Evolutionary conservation across 352 stramenopile species (phyloP).

Genomic region (Globisporangium nunn): DNA sequence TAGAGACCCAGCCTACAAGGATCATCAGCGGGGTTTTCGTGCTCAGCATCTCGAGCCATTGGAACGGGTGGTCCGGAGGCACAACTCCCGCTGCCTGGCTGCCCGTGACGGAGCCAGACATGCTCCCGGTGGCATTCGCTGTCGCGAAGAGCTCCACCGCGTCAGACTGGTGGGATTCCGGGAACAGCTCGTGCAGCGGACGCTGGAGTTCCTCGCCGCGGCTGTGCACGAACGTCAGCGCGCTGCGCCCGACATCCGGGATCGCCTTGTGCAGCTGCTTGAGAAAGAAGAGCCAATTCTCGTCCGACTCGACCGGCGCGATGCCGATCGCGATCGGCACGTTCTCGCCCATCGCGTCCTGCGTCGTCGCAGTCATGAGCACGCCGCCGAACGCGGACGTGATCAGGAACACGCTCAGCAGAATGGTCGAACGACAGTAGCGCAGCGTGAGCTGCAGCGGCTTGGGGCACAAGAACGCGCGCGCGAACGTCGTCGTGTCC

Average conservation of each 20-base stretch:
- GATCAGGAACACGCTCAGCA: constrained; percentile 65
- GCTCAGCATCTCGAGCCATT: constrained; percentile 63
- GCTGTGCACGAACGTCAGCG: constrained; percentile 62
- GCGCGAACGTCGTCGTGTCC: constrained; percentile 37
- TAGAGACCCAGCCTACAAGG: constrained; percentile 73
- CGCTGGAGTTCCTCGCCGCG: constrained; percentile 44
- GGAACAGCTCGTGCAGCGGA: constrained; percentile 36
- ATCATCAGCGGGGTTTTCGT: constrained; percentile 72
- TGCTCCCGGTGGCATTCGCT: not conserved
- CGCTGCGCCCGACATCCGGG: constrained; percentile 38
- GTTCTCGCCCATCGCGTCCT: constrained; percentile 75
- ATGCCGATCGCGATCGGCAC: constrained; percentile 59
- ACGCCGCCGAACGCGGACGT: constrained; percentile 62
- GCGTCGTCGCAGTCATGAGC: constrained; percentile 59
- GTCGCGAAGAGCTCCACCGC: constrained; percentile 51
- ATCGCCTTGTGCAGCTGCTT: constrained; percentile 47
- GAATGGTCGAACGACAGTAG: constrained; percentile 52
- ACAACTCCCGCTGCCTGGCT: constrained; percentile 9
- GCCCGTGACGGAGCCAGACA: too few relatives aligned
- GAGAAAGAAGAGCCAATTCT: constrained; percentile 65
- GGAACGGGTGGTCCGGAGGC: constrained; percentile 27
- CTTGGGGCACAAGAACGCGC: constrained; percentile 65
- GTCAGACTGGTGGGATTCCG: constrained; percentile 46
- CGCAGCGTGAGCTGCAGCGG: constrained; percentile 39
- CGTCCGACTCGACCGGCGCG: constrained; percentile 39